Evolutionary conservation across 2,329 filamentous ascomycete species (phyloP).

Genomic region (Aspergillus chevalieri): DNA sequence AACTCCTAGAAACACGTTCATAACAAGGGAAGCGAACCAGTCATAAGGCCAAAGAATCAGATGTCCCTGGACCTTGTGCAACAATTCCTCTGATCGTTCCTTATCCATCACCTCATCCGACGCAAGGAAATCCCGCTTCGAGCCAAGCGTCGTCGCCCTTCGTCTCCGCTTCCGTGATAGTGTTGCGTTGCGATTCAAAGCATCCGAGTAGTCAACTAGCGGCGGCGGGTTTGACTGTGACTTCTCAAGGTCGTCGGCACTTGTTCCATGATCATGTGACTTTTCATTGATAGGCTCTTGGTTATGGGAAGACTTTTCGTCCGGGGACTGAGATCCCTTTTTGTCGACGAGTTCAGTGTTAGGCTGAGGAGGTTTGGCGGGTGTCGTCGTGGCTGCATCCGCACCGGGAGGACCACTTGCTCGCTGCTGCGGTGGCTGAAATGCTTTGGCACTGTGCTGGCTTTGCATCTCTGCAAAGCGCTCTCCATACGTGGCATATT

Average conservation of each 20-base stretch:
- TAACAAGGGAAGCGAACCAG: conserved; percentile 50
- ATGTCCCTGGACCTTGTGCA: conserved; percentile 78
- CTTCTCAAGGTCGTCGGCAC: conserved; percentile 27
- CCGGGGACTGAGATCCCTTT: conserved; percentile 23
- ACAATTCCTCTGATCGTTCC: conserved; percentile 71
- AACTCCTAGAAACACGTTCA: neutral
- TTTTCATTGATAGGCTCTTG: conserved; percentile 42
- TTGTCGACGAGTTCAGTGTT: conserved; percentile 21
- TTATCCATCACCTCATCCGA: conserved; percentile 70
- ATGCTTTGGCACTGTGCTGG: conserved; percentile 44
- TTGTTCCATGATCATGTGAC: conserved; percentile 22
- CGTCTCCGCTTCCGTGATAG: conserved; percentile 35
- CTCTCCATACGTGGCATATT: conserved; percentile 70
- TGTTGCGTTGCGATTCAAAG: conserved; percentile 33
- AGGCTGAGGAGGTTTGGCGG: neutral
- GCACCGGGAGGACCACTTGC: conserved; percentile 35
- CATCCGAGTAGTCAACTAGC: conserved; percentile 36
- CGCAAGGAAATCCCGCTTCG: conserved; percentile 44
- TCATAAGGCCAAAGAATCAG: conserved; percentile 92
- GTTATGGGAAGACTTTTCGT: conserved; percentile 32
- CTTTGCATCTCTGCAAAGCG: conserved; percentile 66
- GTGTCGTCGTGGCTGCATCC: conserved; percentile 18
- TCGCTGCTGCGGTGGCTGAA: conserved; percentile 40
- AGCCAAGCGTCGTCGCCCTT: conserved; percentile 41
- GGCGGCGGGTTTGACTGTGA: conserved; percentile 23